Evolutionary conservation across 208 protist species (phyloP), one percentile per base, ranked within the genome.

Genomic region (Herpetomonas tarakana): DNA sequence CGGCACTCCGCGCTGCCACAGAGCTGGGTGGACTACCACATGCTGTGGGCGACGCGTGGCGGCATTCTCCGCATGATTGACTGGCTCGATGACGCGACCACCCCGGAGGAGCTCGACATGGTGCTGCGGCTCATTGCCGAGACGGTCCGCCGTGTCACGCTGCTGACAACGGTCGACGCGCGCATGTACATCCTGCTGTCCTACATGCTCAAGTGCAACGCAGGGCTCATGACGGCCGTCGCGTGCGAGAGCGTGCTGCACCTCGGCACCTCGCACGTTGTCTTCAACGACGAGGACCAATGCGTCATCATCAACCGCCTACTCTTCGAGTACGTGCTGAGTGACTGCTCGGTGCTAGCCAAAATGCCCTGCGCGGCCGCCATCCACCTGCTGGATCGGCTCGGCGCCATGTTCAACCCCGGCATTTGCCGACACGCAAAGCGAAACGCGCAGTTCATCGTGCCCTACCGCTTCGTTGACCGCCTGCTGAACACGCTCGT

Each of bases 231-330:
- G 26, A 85, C 81, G 7, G 60, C 46, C 3, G 46, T 38, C 22
- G 76, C 81, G 24, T 86, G 78, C 28, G 81, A 91, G 41, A 65
- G 70, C 47, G 55, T 94, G 6, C 41, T 94, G 4, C 52, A 74
- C 54, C 47, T 89, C 18, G 75, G 75, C n/a, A 76, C 76, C 2
- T 58, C 70, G 27, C 54, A 81, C 45, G 52, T 83, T 27, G 50
- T 65, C 53, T 58, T 83, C 47, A 72, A 84, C 55, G 82, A 83
- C 27, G 77, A 76, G 55, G 50, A 74, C 50, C 84, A 91, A 52
- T 62, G 65, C 31, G 69, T 92, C 47, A 70, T 90, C 52, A 76
- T 89, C n/a, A 92, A 94, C 68, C 88, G 88, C 1, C 72, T 88
- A 16, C 65, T 83, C 16, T 91, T 94, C 65, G 78, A 88, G 58